A percentile compares a stretch with the other conserved stretches of the same genome.
Evolutionary conservation across 2,329 filamentous ascomycete species (phyloP).

Genomic region (Harringtonia aguacate): DNA sequence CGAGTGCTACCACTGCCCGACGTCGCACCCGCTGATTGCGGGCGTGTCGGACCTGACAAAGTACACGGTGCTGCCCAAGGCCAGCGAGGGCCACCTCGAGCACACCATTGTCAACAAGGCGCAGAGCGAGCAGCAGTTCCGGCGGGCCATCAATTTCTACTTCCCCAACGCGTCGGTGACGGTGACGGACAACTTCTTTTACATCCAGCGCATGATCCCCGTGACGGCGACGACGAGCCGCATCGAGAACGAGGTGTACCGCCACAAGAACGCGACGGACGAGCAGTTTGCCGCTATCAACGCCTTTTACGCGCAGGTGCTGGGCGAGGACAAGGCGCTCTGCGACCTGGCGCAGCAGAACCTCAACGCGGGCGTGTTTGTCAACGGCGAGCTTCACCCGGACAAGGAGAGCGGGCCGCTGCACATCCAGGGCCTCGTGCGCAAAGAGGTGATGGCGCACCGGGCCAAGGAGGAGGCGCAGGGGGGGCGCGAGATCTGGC

Average conservation of each 20-base stretch:
- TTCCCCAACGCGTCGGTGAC: conserved; percentile 29
- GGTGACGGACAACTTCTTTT: no score
- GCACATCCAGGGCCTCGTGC: conserved; percentile 27
- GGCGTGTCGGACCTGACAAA: conserved; percentile 31
- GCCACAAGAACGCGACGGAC: conserved; percentile 48
- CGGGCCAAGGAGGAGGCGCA: conserved; percentile 14
- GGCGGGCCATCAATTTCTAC: conserved; percentile 24
- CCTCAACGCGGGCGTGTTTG: conserved; percentile 36
- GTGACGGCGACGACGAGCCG: conserved; percentile 34
- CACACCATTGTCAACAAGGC: conserved; percentile 10
- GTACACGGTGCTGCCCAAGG: conserved; percentile 26
- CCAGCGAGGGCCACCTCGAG: conserved; percentile 4
- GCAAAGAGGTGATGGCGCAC: conserved; percentile 18
- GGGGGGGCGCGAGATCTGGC: conserved; percentile 19
- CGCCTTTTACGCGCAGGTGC: conserved; percentile 42
- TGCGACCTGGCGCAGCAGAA: conserved; percentile 38
- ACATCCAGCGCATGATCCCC: conserved; percentile 52
- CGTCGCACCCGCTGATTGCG: conserved; percentile 33
- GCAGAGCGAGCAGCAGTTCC: conserved; percentile 6
- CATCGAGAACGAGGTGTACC: conserved; percentile 54
- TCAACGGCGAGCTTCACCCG: conserved; percentile 41
- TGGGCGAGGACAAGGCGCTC: conserved; percentile 39
- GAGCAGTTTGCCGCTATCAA: conserved; percentile 46
- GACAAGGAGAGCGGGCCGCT: conserved; percentile 41
- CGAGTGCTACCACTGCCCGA: conserved; percentile 36